These are phyloP conservation scores for Cornus controversa DNA, from an alignment of 148 eudicot species.

Conservation along the genomic window DNA sequence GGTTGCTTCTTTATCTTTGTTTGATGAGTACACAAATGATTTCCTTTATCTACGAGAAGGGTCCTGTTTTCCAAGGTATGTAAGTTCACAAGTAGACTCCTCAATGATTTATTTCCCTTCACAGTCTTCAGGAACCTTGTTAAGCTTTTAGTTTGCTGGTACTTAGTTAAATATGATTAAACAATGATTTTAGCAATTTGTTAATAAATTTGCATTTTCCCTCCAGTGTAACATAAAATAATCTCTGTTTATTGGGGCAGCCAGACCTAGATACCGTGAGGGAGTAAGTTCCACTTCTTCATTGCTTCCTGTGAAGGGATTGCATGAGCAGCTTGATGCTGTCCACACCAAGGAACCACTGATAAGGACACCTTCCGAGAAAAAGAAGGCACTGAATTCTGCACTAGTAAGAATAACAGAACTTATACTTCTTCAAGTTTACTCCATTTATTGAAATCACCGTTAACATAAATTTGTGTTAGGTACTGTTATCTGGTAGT, in stretches of 20 bases:
- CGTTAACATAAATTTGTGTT: no score
- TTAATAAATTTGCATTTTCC: neutral
- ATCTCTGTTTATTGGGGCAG: constrained; percentile 23
- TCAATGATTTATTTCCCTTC: no score
- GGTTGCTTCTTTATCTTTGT: constrained; percentile 24
- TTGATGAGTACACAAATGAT: constrained; percentile 34
- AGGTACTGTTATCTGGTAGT: no score
- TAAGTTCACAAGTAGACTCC: neutral
- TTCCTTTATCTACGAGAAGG: constrained; percentile 33
- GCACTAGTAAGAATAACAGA: constrained; percentile 22
- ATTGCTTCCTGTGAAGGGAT: constrained; percentile 8
- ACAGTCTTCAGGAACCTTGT: neutral
- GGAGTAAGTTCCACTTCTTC: constrained; percentile 13
- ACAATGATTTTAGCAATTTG: neutral
- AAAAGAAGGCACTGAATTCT: constrained; percentile 15
- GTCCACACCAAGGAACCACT: constrained; percentile 20
- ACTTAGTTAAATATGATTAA: neutral
- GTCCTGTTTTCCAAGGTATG: constrained; percentile 34
- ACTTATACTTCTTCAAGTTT: neutral
- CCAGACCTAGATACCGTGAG: constrained; percentile 31
- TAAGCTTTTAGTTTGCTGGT: neutral
- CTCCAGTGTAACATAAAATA: constrained; percentile 10
- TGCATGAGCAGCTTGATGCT: constrained; percentile 7
- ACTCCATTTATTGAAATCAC: no score
- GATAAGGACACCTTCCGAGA: constrained; percentile 17